Evolutionary conservation across 805 yeast genomes (phyloP), one percentile per base, ranked within the genome.

Genomic region (Ogataea paraovalis): DNA sequence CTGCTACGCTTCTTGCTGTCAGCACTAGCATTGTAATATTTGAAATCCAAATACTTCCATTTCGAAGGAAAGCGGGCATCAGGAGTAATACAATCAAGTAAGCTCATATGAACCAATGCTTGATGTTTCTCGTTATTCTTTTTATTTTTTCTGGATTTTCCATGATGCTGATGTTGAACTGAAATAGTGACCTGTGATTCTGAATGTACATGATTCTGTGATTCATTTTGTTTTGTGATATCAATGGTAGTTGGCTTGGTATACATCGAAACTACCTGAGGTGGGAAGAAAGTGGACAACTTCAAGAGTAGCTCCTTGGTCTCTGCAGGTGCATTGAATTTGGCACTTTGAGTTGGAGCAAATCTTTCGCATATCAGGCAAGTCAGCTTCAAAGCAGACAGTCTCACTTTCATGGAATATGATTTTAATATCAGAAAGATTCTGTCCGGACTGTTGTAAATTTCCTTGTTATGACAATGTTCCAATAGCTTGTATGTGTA

Each of bases 371-470:
- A 84, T 40, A 86, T 61, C 14, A 80, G 66, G 81, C 83, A 62
- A 7, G 59, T 48, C 8, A 64, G 41, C 48, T 78, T 80, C 57
- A 88, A 66, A 0, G 89, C 82, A 2, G 76, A 70, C 19, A 82
- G 65, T 45, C 83, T 74, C 8, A 90, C 77, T 20, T 74, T 73
- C 27, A 85, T 65, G 8, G 85, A 78, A 14, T 83, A 81, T 14
- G 84, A 74, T 46, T 76, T 76, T 41, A 88, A 60, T 51, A 90
- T 66, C 39, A 71, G 69, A 49, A 74, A 79, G 46, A 90, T 72
- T 33, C 82, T 71, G 43, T 83, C 84, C 18, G 78, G 67, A 19
- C 89, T 82, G n/a, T 82, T 70, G 62, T 87, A 90, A 21, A 87
- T 72, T 43, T 77, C 75, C 51, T 87, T 74, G 56, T 83, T 82